Evolutionary conservation across 2,329 filamentous ascomycete genomes (phyloP).

Genomic region (Plectosphaerella cucumerina): DNA sequence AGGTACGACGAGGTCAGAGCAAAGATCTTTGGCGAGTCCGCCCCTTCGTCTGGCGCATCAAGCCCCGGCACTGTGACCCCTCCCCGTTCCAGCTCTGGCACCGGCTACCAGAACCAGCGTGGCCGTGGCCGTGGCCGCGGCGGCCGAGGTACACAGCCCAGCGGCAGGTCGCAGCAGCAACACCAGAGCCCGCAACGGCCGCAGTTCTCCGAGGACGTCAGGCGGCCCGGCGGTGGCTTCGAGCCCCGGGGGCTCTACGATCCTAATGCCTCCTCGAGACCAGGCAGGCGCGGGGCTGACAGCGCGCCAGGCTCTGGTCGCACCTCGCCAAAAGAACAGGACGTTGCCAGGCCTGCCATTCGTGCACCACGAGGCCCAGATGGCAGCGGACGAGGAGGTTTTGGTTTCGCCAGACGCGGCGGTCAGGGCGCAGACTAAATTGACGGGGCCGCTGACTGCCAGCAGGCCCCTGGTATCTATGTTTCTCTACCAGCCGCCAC

Average conservation of each 20-base stretch:
- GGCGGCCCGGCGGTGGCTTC: constrained; percentile 17
- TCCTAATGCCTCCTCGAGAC: constrained; percentile 64
- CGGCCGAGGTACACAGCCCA: constrained; percentile 36
- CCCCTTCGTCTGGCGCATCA: constrained; percentile 51
- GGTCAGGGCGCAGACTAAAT: constrained; percentile 40
- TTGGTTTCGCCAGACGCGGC: constrained; percentile 68
- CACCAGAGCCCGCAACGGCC: constrained; percentile 9
- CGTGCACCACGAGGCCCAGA: constrained; percentile 77
- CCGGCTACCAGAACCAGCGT: constrained; percentile 31
- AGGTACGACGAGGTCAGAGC: constrained; percentile 87
- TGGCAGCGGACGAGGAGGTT: constrained; percentile 69
- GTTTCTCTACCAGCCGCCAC: constrained; percentile 76
- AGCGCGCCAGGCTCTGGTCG: constrained; percentile 32
- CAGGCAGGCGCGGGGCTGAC: constrained; percentile 43
- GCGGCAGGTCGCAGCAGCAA: constrained; percentile 23
- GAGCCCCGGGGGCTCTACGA: constrained; percentile 67
- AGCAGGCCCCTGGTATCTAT: constrained; percentile 12
- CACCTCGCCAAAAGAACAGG: constrained; percentile 51
- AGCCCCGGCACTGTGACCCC: constrained; percentile 61
- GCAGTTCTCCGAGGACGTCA: neutral
- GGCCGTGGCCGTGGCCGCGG: constrained; percentile 43
- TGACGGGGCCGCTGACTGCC: neutral
- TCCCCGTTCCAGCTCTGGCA: constrained; percentile 36
- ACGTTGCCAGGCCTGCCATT: constrained; percentile 65
- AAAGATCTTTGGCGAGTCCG: constrained; percentile 72